Evolutionary conservation across 768 basidiomycete genomes (phyloP).

Genomic region (Tulasnella sp.): DNA sequence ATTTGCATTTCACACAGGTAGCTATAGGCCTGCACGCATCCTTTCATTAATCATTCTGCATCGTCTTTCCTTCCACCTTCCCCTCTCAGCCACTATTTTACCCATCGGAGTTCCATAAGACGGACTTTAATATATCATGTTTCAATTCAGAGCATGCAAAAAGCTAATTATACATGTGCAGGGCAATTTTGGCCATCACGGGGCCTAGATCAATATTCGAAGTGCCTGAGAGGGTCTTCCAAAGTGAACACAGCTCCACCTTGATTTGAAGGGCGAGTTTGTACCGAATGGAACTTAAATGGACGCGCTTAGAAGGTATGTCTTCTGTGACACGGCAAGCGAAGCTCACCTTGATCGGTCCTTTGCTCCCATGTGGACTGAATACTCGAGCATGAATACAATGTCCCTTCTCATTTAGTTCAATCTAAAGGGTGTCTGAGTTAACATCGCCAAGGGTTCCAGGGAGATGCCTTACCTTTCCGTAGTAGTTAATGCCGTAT

Average conservation of each 20-base stretch:
- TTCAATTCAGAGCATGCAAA: too few species aligned
- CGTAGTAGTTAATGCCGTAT: constrained; percentile 9
- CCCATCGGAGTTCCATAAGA: too few species aligned
- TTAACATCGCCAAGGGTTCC: too few species aligned
- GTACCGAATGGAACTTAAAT: constrained; percentile 8
- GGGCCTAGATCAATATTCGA: constrained; percentile 13
- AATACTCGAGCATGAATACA: constrained; percentile 10
- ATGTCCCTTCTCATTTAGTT: constrained; percentile 1
- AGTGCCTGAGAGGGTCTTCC: constrained; percentile 5
- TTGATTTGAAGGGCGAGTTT: constrained; percentile 6
- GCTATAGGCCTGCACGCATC: too few species aligned
- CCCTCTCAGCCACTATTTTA: too few species aligned
- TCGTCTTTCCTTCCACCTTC: too few species aligned
- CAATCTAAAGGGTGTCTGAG: not conserved
- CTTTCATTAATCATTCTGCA: too few species aligned
- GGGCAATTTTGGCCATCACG: too few species aligned
- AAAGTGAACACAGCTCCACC: constrained; percentile 12
- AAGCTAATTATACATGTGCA: too few species aligned
- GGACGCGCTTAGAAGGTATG: not conserved
- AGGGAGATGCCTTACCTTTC: not conserved
- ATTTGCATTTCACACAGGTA: too few species aligned
- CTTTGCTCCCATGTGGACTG: constrained; percentile 1
- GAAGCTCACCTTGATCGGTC: constrained; percentile 8
- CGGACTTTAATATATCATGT: too few species aligned
- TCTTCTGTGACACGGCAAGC: not conserved